phyloP scores from a whole-genome alignment of 441 rosid species.

The Macaranga tanarius region DNA sequence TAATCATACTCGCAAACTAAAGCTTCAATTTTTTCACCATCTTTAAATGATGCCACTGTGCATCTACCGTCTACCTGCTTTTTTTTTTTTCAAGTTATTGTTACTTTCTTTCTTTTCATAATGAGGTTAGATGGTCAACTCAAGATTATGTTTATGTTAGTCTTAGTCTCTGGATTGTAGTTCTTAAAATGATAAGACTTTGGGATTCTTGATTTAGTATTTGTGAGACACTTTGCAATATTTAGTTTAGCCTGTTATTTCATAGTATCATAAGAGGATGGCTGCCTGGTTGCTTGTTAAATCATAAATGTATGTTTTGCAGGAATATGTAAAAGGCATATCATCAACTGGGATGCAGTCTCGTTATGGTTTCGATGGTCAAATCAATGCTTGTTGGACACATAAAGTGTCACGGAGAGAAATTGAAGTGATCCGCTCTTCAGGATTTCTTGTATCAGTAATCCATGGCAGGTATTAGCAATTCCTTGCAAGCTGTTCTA shows the following conservation, averaged over 20 bases:
- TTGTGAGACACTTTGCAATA: slow-evolving; percentile 9
- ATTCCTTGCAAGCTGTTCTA: slow-evolving; percentile 2
- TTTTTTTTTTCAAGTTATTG: background rate
- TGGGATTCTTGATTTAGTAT: background rate
- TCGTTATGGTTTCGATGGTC: slow-evolving; percentile 80
- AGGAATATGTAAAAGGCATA: slow-evolving; percentile 94
- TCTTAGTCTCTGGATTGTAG: background rate
- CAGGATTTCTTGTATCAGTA: slow-evolving; percentile 82
- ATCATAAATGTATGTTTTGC: slow-evolving; percentile 14
- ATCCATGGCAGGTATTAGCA: slow-evolving; percentile 86
- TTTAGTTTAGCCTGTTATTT: background rate
- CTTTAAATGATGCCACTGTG: background rate
- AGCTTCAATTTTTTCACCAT: background rate
- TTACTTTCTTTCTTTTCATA: background rate
- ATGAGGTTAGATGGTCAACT: background rate
- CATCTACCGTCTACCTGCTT: background rate
- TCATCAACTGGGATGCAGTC: slow-evolving; percentile 92
- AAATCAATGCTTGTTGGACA: slow-evolving; percentile 92
- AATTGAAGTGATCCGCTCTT: slow-evolving; percentile 56
- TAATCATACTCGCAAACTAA: background rate
- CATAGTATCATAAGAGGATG: background rate
- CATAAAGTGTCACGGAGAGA: slow-evolving; percentile 69
- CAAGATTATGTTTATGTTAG: background rate
- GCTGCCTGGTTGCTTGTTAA: background rate
- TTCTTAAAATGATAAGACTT: background rate